A percentile compares a stretch with the other conserved stretches of the same genome.
Conservation (phyloP, 2,329 filamentous ascomycete genomes). For the Penicillium sp. region DNA sequence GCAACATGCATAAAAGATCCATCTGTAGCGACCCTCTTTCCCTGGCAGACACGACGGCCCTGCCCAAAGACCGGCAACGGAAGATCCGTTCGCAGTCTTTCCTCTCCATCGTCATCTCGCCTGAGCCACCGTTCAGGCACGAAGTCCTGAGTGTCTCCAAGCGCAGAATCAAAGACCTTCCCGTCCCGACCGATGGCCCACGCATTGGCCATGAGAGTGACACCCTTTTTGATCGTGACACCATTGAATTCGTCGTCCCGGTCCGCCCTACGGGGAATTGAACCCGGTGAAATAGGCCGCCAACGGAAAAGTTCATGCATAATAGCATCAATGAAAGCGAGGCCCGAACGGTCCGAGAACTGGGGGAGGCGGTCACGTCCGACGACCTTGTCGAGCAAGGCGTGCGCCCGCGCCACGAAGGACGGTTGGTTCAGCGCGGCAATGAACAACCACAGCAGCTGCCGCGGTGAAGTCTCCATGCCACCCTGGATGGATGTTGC, state of each 20-base stretch:
- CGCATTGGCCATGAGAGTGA: slow-evolving; percentile 46
- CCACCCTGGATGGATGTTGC: slow-evolving; percentile 50
- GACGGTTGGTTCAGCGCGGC: slow-evolving; percentile 46
- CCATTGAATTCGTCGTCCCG: slow-evolving; percentile 49
- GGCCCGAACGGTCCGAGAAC: slow-evolving; percentile 30
- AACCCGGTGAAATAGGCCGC: slow-evolving; percentile 46
- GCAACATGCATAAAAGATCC: slow-evolving; percentile 23
- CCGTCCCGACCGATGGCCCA: slow-evolving; percentile 47
- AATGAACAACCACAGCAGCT: slow-evolving; percentile 50
- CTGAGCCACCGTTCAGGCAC: slow-evolving; percentile 21
- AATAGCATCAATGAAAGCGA: slow-evolving; percentile 36
- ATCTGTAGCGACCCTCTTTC: slow-evolving; percentile 22
- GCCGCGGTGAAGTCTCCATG: slow-evolving; percentile 51
- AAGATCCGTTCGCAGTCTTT: slow-evolving; percentile 16
- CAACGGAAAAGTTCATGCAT: slow-evolving; percentile 38
- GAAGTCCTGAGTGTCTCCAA: slow-evolving; percentile 18
- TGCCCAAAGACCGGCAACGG: slow-evolving; percentile 23
- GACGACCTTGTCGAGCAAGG: slow-evolving; percentile 33
- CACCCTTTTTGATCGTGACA: slow-evolving; percentile 48
- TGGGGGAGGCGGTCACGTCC: slow-evolving; percentile 31
- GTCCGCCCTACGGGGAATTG: slow-evolving; percentile 48
- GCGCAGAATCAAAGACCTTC: slow-evolving; percentile 32
- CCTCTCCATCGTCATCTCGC: not conserved
- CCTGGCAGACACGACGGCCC: slow-evolving; percentile 22
- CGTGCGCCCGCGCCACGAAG: slow-evolving; percentile 39